Evolutionary conservation across 2,329 filamentous ascomycete species (phyloP).

Genomic region (Fusarium burgessii): DNA sequence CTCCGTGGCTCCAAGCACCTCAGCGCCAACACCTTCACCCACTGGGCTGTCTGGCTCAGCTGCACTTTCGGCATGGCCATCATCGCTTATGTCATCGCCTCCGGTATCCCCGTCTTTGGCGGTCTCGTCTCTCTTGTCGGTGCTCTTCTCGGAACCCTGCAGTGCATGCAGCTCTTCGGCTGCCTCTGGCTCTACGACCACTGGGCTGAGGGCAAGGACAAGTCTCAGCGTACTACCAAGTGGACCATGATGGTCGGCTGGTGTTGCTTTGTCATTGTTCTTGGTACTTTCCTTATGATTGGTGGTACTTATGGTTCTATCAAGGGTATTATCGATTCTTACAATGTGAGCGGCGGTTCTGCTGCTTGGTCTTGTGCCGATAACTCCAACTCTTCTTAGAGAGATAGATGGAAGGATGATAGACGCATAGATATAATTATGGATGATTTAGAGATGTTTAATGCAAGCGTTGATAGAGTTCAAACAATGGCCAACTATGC

Average conservation of each 20-base stretch:
- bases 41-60: constrained; percentile 50
- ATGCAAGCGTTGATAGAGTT: constrained; percentile 28
- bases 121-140: constrained; percentile 48
- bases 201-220: constrained; percentile 40
- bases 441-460: constrained; percentile 22
- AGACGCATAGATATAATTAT: not conserved
- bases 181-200: constrained; percentile 49
- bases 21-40: constrained; percentile 44
- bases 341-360: constrained; percentile 52
- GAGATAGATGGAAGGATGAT: not conserved
- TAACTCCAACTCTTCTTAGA: constrained; percentile 52
- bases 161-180: constrained; percentile 49
- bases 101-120: constrained; percentile 44
- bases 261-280: constrained; percentile 25
- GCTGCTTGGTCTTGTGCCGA: constrained; percentile 58
- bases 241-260: constrained; percentile 36
- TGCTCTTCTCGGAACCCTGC: constrained; percentile 49
- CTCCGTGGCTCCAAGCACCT: constrained; percentile 51
- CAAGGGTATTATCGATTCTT: constrained; percentile 50
- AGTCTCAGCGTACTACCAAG: constrained; percentile 20
- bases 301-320: constrained; percentile 60
- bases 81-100: constrained; percentile 47
- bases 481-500: accelerated
- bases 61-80: constrained; percentile 46
- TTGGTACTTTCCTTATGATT: constrained; percentile 56